These are phyloP conservation scores for Mycena rosella DNA, from an alignment of 768 basidiomycete species.

Conservation along the genomic window DNA sequence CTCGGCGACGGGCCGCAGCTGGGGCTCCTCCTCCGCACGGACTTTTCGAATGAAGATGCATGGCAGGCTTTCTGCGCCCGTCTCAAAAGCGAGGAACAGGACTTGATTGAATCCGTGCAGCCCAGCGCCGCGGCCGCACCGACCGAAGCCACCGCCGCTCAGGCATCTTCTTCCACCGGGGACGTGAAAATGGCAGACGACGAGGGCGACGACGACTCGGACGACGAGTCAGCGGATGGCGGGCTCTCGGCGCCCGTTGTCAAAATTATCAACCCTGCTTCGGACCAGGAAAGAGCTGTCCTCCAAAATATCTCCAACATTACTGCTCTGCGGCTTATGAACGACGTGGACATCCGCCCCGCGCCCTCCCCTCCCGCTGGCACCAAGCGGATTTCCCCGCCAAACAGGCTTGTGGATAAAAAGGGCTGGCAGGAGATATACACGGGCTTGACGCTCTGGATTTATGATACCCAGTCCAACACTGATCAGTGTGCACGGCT, in stretches of 20 bases:
- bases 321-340: conserved; percentile 73
- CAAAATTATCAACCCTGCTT: conserved; percentile 62
- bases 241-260: conserved; percentile 57
- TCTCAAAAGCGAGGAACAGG: conserved; percentile 69
- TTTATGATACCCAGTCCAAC: conserved; percentile 79
- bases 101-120: conserved; percentile 52
- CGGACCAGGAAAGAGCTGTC: conserved; percentile 53
- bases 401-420: conserved; percentile 71
- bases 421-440: conserved; percentile 83
- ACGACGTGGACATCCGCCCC: conserved; percentile 75
- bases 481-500: conserved; percentile 74
- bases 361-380: conserved; percentile 63
- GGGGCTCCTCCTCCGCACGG: conserved; percentile 79
- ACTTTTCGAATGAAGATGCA: conserved; percentile 75
- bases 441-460: conserved; percentile 75
- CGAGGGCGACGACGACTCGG: conserved; percentile 52
- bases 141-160: conserved; percentile 10
- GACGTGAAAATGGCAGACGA: conserved; percentile 45
- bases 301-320: conserved; percentile 73
- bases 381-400: conserved; percentile 59
- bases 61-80: conserved; percentile 69
- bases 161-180: conserved; percentile 24
- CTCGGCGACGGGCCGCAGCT: conserved; percentile 61
- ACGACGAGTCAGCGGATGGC: conserved; percentile 45
- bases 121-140: background rate